Conservation (phyloP, 208 protist genomes). For the Crithidia sp. region DNA sequence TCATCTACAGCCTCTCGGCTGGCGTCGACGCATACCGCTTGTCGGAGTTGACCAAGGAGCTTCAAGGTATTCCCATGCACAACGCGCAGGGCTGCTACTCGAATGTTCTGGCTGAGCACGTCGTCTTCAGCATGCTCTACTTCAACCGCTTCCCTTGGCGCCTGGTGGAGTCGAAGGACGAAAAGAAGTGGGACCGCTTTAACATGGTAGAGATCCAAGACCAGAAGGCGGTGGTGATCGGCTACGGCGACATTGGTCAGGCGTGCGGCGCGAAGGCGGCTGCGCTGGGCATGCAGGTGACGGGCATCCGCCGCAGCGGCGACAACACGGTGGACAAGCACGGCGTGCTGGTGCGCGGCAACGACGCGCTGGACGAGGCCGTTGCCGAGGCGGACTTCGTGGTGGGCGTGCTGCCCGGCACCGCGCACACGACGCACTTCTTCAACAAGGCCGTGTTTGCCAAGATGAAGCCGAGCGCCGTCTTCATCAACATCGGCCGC, state of each 20-base stretch:
- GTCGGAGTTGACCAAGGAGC: constrained; percentile 41
- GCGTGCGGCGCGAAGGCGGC: constrained; percentile 45
- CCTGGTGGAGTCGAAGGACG: constrained; percentile 45
- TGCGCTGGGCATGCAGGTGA: constrained; percentile 77
- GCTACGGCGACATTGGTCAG: constrained; percentile 86
- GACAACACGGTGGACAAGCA: constrained; percentile 48
- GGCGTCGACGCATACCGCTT: constrained; percentile 76
- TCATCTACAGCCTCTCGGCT: constrained; percentile 77
- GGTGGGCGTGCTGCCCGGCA: constrained; percentile 82
- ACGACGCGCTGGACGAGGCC: constrained; percentile 53
- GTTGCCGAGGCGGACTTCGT: constrained; percentile 85
- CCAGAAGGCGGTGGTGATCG: constrained; percentile 77
- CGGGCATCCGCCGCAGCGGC: constrained; percentile 63
- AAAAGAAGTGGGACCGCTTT: constrained; percentile 83
- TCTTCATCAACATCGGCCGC: constrained; percentile 91
- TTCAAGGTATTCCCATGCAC: constrained; percentile 63
- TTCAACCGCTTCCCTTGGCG: constrained; percentile 86
- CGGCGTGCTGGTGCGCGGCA: constrained; percentile 57
- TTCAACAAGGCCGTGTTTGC: constrained; percentile 79
- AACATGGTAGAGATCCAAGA: constrained; percentile 57
- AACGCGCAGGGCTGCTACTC: constrained; percentile 79
- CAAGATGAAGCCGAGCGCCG: constrained; percentile 77
- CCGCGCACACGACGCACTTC: constrained; percentile 65
- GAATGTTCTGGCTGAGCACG: constrained; percentile 77
- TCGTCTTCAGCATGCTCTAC: constrained; percentile 80